Conservation (phyloP, 2,329 filamentous ascomycete genomes). For the Botryotinia narcissicola region DNA sequence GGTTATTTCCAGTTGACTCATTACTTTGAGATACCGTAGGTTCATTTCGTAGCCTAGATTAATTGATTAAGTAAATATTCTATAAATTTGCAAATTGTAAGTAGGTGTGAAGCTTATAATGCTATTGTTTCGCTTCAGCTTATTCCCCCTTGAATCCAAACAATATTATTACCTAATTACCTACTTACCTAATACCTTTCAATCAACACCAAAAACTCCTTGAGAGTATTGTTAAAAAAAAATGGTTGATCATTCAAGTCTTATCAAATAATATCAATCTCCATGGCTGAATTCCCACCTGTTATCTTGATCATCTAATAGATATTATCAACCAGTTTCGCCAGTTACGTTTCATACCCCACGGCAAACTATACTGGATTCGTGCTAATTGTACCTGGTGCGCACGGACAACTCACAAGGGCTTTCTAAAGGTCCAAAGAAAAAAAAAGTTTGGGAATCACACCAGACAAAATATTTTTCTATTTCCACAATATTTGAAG, state of each 20-base stretch:
- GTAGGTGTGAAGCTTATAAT: background rate
- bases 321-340: background rate
- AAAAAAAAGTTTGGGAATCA: constrained; percentile 19
- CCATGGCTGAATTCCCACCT: background rate
- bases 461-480: constrained; percentile 17
- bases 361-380: background rate
- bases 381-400: background rate
- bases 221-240: background rate
- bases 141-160: background rate
- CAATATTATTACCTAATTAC: background rate
- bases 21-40: constrained; percentile 19
- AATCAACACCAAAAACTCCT: background rate
- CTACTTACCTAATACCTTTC: background rate
- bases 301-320: background rate
- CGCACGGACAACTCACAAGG: constrained; percentile 14
- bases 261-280: background rate
- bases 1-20: constrained; percentile 4
- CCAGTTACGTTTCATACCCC: background rate
- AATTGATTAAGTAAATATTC: background rate
- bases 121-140: background rate
- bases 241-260: background rate
- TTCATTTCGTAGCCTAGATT: constrained; percentile 7
- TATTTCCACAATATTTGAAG: constrained; percentile 9
- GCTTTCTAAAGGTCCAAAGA: background rate
- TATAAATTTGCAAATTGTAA: background rate